phyloP scores from a whole-genome alignment of 768 basidiomycete genomes.

The Serpula lacrymans region DNA sequence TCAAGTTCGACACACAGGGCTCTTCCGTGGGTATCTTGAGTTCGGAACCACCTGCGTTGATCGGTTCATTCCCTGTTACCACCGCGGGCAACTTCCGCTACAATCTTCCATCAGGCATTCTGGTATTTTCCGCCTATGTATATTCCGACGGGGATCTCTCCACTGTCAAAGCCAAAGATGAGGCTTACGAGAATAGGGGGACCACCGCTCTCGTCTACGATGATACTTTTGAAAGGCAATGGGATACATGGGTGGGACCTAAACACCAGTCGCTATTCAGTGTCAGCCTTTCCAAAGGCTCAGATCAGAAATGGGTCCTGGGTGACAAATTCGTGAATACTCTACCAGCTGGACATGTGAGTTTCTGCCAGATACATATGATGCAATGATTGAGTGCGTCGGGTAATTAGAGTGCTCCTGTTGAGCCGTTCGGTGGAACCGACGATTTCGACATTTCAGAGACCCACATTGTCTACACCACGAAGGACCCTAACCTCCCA shows the following conservation, averaged over 20 bases:
- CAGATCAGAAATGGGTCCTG: slow-evolving; percentile 51
- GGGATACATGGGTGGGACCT: slow-evolving; percentile 73
- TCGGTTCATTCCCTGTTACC: slow-evolving; percentile 68
- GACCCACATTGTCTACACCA: slow-evolving; percentile 72
- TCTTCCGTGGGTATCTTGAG: slow-evolving; percentile 25
- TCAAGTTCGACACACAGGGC: slow-evolving; percentile 41
- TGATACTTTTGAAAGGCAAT: slow-evolving; percentile 65
- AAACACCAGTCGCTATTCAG: slow-evolving; percentile 74
- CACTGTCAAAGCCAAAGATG: slow-evolving; percentile 65
- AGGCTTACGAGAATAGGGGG: slow-evolving; percentile 69
- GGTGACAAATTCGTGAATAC: slow-evolving; percentile 54
- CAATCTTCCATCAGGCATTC: slow-evolving; percentile 46
- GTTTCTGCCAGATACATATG: slow-evolving; percentile 17
- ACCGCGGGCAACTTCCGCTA: slow-evolving; percentile 71
- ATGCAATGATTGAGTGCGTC: neutral
- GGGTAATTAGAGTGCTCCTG: slow-evolving; percentile 55
- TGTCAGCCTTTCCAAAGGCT: slow-evolving; percentile 48
- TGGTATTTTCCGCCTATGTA: slow-evolving; percentile 86
- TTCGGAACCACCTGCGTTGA: slow-evolving; percentile 37
- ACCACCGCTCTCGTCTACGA: slow-evolving; percentile 73
- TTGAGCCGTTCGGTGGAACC: slow-evolving; percentile 84
- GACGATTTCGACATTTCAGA: slow-evolving; percentile 77
- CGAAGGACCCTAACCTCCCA: slow-evolving; percentile 78
- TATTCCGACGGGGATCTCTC: slow-evolving; percentile 72
- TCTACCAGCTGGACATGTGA: slow-evolving; percentile 66